These are phyloP conservation scores for Adansonia gregorii DNA, from an alignment of 441 rosid species.

Conservation along the genomic window DNA sequence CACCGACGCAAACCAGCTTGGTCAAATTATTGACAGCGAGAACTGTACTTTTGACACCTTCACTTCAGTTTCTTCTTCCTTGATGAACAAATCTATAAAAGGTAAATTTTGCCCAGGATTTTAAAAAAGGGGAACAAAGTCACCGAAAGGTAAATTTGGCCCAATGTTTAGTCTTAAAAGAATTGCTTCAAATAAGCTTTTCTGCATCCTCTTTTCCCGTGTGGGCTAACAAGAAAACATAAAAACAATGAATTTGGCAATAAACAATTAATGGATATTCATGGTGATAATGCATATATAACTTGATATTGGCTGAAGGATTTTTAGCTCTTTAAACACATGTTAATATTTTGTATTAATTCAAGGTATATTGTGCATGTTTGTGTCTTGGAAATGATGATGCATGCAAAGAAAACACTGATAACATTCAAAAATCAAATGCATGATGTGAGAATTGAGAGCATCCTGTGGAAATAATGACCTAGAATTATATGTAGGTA, in stretches of 20 bases:
- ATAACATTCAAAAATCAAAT: not conserved
- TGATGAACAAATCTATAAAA: not conserved
- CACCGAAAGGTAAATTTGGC: constrained; percentile 5
- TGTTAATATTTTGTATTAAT: not conserved
- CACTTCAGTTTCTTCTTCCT: not conserved
- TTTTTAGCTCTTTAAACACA: not conserved
- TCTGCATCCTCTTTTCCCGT: not conserved
- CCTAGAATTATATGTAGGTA: not conserved
- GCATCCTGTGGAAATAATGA: not conserved
- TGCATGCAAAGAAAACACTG: not conserved
- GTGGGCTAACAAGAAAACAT: not conserved
- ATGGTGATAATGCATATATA: not conserved
- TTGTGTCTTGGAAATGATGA: not conserved
- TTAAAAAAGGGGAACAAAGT: not conserved
- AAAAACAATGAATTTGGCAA: too few species aligned
- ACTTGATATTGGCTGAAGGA: too few species aligned
- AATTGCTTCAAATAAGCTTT: not conserved
- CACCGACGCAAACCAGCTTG: not conserved
- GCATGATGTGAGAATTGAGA: not conserved
- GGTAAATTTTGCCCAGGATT: not conserved
- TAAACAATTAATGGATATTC: too few species aligned
- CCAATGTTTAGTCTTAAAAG: not conserved
- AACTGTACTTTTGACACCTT: not conserved
- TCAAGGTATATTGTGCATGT: not conserved
- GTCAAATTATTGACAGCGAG: constrained; percentile 30